Evolutionary conservation across 2,329 filamentous ascomycete genomes (phyloP).

Genomic region (Chalaropsis ovoidea): DNA sequence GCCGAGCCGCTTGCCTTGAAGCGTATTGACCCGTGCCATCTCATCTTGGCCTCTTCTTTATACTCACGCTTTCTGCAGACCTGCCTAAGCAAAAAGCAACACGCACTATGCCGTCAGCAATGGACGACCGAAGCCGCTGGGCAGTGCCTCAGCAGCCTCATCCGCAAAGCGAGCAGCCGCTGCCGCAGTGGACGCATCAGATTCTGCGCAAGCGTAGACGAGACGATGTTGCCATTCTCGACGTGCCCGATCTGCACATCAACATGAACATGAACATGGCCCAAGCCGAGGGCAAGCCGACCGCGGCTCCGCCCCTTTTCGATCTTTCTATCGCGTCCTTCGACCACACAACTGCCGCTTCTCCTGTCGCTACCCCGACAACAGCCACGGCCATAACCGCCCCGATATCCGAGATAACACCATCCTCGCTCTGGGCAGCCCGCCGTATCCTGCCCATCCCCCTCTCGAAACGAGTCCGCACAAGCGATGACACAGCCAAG

Average conservation of each 20-base stretch:
- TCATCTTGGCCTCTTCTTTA: background rate
- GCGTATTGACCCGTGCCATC: too few species aligned
- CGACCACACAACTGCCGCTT: background rate
- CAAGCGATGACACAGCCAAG: background rate
- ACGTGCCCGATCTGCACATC: constrained; percentile 1
- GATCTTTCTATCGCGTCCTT: background rate
- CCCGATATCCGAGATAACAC: background rate
- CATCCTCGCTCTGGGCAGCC: constrained; percentile 5
- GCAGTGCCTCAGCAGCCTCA: background rate
- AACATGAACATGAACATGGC: background rate
- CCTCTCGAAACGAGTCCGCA: constrained; percentile 1
- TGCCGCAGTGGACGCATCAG: background rate
- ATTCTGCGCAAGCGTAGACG: constrained; percentile 20
- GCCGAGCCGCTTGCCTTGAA: too few species aligned
- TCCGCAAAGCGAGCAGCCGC: background rate
- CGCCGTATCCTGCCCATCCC: constrained; percentile 17
- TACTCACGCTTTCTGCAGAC: background rate
- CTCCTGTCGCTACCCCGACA: background rate
- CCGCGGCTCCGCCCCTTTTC: background rate
- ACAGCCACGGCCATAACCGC: background rate
- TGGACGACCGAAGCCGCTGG: background rate
- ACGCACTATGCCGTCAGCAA: constrained; percentile 8
- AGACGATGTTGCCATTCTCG: constrained; percentile 17
- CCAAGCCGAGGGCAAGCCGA: background rate
- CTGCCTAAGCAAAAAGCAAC: background rate